Conservation (phyloP, 805 yeast species). For the Cyberlindnera meyerae region DNA sequence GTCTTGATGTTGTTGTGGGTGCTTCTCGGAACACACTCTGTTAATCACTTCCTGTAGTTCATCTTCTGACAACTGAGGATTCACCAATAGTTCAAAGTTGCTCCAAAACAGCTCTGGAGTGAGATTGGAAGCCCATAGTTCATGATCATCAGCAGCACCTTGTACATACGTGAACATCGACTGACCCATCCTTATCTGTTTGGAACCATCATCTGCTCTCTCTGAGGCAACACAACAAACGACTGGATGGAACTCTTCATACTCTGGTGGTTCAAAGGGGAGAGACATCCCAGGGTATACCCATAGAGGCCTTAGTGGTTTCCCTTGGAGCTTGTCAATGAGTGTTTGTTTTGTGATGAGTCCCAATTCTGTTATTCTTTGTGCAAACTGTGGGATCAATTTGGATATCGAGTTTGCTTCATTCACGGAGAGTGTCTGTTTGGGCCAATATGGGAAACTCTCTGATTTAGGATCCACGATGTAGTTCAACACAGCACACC, state of each 20-base stretch:
- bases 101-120: constrained; percentile 57
- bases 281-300: constrained; percentile 48
- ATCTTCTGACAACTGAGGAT: constrained; percentile 26
- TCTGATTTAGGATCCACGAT: constrained; percentile 30
- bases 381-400: constrained; percentile 45
- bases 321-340: constrained; percentile 30
- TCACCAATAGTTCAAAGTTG: constrained; percentile 28
- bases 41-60: constrained; percentile 23
- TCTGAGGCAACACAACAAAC: constrained; percentile 59
- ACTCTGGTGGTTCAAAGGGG: constrained; percentile 30
- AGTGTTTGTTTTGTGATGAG: constrained; percentile 34
- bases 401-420: constrained; percentile 50
- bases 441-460: constrained; percentile 45
- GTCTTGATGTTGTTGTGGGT: not conserved
- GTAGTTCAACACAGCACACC: constrained; percentile 78
- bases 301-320: constrained; percentile 67
- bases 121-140: constrained; percentile 65
- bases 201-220: constrained; percentile 54
- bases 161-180: constrained; percentile 60
- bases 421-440: constrained; percentile 47
- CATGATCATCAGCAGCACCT: constrained; percentile 96
- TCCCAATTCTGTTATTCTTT: constrained; percentile 36
- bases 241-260: constrained; percentile 35
- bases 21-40: not conserved
- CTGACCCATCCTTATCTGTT: constrained; percentile 33